A percentile compares a stretch with the other conserved stretches of the same genome.
phyloP scores from a whole-genome alignment of 148 eudicot genomes.

The Gaultheria prostrata region DNA sequence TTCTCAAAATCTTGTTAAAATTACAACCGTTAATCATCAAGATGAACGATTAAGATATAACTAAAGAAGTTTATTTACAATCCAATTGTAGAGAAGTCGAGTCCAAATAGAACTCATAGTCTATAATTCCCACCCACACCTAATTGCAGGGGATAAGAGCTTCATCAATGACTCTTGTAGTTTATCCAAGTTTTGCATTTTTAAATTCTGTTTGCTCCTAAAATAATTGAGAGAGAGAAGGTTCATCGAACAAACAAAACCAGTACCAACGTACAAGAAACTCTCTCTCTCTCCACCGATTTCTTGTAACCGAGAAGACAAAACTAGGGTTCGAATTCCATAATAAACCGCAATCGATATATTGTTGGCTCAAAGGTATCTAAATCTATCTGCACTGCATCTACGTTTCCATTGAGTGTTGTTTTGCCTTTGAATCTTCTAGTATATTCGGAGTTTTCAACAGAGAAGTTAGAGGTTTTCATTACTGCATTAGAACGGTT shows the following conservation, averaged over 20 bases:
- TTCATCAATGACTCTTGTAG: neutral
- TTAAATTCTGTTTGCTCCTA: neutral
- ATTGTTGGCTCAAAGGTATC: conserved; percentile 4
- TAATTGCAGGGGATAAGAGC: neutral
- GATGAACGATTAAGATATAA: too few species aligned
- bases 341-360: neutral
- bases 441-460: neutral
- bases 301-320: neutral
- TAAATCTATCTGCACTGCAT: neutral
- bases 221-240: neutral
- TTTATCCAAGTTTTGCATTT: neutral
- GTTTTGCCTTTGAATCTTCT: conserved; percentile 7
- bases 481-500: neutral
- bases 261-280: conserved; percentile 12
- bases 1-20: too few species aligned
- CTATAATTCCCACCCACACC: too few species aligned
- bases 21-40: too few species aligned
- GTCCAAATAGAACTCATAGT: too few species aligned
- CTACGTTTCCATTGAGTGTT: neutral
- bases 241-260: neutral
- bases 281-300: conserved; percentile 1
- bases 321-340: neutral
- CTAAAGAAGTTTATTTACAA: too few species aligned
- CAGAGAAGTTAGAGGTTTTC: neutral
- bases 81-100: too few species aligned